These are phyloP conservation scores for Hamamelis virginiana DNA, from an alignment of 164 flowering plant species.

Conservation along the genomic window DNA sequence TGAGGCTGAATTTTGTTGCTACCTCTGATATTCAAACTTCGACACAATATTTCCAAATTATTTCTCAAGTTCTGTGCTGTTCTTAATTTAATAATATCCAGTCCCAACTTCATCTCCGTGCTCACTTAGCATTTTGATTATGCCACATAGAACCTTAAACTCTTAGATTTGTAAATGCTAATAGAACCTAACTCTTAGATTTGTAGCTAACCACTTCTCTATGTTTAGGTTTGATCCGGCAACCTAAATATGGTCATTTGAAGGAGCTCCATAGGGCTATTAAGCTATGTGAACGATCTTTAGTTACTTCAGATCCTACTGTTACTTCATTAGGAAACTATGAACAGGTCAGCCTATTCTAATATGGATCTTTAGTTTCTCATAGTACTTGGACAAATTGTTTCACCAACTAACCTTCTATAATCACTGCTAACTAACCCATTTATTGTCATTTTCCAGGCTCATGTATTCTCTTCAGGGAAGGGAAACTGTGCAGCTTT, in stretches of 20 bases:
- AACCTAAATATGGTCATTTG: conserved; percentile 93
- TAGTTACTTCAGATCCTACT: conserved; percentile 81
- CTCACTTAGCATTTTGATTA: too few relatives aligned
- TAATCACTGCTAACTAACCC: conserved; percentile 1
- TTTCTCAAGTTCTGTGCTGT: neutral
- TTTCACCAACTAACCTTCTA: neutral
- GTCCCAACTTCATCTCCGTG: too few relatives aligned
- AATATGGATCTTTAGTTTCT: neutral
- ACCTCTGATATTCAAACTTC: too few relatives aligned
- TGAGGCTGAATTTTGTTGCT: too few relatives aligned
- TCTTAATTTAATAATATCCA: neutral
- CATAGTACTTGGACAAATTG: neutral
- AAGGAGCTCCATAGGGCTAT: conserved; percentile 86
- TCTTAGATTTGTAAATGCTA: too few relatives aligned
- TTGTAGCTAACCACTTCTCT: conserved; percentile 2
- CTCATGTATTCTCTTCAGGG: conserved; percentile 66
- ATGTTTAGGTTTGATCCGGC: conserved; percentile 66
- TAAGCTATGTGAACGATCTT: conserved; percentile 73
- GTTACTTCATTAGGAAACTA: conserved; percentile 63
- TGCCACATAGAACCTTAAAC: neutral
- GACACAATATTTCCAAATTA: neutral
- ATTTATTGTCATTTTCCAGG: conserved; percentile 47
- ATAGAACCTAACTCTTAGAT: neutral
- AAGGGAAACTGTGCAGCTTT: conserved; percentile 82
- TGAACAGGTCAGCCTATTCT: conserved; percentile 49